These are phyloP conservation scores for Trypanosoma caninum DNA, from an alignment of 208 protist species.

Conservation along the genomic window DNA sequence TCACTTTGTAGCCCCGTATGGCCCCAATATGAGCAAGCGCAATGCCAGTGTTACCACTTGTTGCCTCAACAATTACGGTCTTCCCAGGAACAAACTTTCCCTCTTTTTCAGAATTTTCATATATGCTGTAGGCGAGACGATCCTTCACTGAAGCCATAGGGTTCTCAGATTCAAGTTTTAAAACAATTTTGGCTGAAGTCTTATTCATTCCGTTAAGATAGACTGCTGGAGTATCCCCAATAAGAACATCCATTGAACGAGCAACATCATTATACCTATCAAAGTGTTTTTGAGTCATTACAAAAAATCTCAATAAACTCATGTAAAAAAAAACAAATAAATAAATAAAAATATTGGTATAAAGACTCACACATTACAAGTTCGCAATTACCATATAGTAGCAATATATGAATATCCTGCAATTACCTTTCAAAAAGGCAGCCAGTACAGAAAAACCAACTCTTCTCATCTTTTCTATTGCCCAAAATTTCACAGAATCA, in stretches of 20 bases:
- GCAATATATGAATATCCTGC: no score
- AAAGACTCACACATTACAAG: not conserved
- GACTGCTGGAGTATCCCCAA: constrained; percentile 89
- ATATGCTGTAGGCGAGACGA: constrained; percentile 75
- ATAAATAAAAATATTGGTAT: constrained; percentile 6
- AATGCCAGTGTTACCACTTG: constrained; percentile 90
- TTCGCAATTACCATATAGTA: no score
- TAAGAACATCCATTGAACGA: constrained; percentile 66
- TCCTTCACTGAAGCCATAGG: constrained; percentile 88
- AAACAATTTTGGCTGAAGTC: constrained; percentile 70
- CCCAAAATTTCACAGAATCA: no score
- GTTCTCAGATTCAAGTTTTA: constrained; percentile 88
- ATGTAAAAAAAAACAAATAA: not conserved
- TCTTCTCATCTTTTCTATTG: constrained; percentile 4
- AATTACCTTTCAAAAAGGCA: no score
- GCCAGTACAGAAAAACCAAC: no score
- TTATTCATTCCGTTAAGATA: constrained; percentile 81
- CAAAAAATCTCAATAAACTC: not conserved
- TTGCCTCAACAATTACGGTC: constrained; percentile 85
- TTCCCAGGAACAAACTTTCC: constrained; percentile 76
- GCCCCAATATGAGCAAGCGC: constrained; percentile 79
- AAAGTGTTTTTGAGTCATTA: constrained; percentile 28
- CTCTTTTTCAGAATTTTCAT: constrained; percentile 79
- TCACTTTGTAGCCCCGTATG: constrained; percentile 80
- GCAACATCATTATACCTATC: constrained; percentile 60